phyloP scores from a whole-genome alignment of 305 asterid genomes.

The Solanum hybrid region DNA sequence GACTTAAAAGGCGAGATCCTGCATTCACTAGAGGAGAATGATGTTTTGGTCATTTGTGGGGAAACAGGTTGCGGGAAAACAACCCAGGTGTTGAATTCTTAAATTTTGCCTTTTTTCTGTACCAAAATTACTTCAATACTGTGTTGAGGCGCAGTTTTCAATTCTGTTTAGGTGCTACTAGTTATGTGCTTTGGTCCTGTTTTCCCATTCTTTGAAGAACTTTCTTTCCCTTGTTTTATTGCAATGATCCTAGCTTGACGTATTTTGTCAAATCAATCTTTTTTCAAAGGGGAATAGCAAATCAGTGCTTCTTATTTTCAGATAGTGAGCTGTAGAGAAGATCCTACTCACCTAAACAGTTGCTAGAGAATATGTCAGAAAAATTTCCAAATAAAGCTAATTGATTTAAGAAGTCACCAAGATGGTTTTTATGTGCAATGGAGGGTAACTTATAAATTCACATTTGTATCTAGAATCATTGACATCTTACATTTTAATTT shows the following conservation, averaged over 20 bases:
- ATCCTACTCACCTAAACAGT: background rate
- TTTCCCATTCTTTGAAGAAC: background rate
- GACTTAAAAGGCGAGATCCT: conserved; percentile 66
- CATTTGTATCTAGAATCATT: background rate
- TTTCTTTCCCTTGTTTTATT: background rate
- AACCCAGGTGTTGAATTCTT: conserved; percentile 66
- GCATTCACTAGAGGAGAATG: conserved; percentile 55
- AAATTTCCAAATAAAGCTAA: background rate
- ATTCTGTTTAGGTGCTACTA: background rate
- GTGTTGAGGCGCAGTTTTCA: background rate
- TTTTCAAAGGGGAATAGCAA: background rate
- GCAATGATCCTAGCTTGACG: background rate
- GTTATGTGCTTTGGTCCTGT: background rate
- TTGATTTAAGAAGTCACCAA: background rate
- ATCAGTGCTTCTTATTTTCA: background rate
- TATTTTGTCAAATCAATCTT: background rate
- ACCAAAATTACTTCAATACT: background rate
- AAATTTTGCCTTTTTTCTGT: background rate
- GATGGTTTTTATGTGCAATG: background rate
- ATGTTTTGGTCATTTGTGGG: conserved; percentile 83
- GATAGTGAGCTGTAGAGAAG: background rate
- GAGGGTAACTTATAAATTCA: background rate
- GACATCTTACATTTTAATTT: conserved; percentile 16
- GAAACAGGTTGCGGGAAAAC: conserved; percentile 99
- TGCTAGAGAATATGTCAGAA: background rate